Percentiles rank a stretch among this genome's conserved stretches.
Conservation (phyloP, 768 basidiomycete genomes). For the Mycena latifolia region DNA sequence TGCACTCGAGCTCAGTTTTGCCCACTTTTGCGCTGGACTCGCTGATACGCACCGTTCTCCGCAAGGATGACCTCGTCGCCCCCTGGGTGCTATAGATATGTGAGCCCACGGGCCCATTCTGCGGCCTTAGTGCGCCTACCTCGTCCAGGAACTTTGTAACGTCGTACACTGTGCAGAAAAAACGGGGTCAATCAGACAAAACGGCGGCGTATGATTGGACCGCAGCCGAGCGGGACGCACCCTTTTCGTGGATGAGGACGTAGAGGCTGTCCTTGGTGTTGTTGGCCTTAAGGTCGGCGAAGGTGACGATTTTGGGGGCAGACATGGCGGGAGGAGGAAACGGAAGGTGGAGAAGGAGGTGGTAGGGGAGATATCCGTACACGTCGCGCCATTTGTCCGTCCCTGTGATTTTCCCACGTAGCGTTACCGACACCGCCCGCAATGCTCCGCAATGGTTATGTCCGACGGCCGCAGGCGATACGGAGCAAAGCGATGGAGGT, state of each 20-base stretch:
- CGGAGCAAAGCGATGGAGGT: neutral
- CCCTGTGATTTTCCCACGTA: conserved; percentile 46
- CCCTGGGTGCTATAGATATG: conserved; percentile 82
- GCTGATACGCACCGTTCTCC: conserved; percentile 79
- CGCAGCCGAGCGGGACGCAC: conserved; percentile 62
- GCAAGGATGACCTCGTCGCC: conserved; percentile 98
- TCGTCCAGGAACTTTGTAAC: conserved; percentile 96
- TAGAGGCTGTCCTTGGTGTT: conserved; percentile 81
- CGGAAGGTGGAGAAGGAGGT: conserved; percentile 33
- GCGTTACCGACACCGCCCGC: no score
- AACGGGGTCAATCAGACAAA: conserved; percentile 46
- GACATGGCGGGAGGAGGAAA: conserved; percentile 46
- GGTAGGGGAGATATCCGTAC: conserved; percentile 43
- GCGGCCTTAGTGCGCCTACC: conserved; percentile 55
- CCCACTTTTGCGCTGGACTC: no score
- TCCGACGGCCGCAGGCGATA: neutral
- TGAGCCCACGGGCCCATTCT: neutral
- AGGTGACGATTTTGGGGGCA: conserved; percentile 68
- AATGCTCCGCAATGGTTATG: no score
- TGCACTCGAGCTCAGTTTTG: conserved; percentile 45
- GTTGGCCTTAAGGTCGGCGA: conserved; percentile 85
- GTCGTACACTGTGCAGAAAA: conserved; percentile 80
- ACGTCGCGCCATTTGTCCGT: conserved; percentile 37
- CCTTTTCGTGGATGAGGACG: conserved; percentile 88
- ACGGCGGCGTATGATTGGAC: conserved; percentile 50